Evolutionary conservation across 1,284 basidiomycete genomes (phyloP), one percentile per base, ranked within the genome.

Genomic region (Puccinia hordei): DNA sequence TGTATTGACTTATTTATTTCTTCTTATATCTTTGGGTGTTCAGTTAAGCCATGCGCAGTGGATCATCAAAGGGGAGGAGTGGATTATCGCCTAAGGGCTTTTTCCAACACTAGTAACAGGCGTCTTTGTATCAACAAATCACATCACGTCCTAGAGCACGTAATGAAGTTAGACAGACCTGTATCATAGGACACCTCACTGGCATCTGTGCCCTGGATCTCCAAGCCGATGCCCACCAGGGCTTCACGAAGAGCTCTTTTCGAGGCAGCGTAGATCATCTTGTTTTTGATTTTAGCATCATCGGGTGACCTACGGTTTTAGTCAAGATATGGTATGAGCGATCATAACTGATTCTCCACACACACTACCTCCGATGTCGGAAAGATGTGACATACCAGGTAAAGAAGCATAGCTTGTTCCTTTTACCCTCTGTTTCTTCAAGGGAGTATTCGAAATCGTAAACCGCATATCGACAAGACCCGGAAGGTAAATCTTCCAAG

Each of bases 181-280:
- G 87, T 88, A 75, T 94, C 91, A 85, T 91, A 88, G 63, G 90
- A 88, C 82, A 97, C 89, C 86, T 98, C 95, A 83, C 88, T 88
- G 82, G 84, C 87, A 82, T 95, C 94, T 77, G 93, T 97, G 81
- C 90, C 95, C 87, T 98, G 95, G 83, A 98, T 90, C 86, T 98
- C 94, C 82, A 88, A 81, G 0, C 89, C 88, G 83, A 94, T 89
- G 66, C 93, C 93, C 24, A 89, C 85, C 82, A 97, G 89, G 65
- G 89, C 86, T 82, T 89, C 90, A 85, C 90, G 90, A 81, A 99
- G 87, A 15, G 92, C 93, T 61, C 95, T 93, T 87, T 92, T 93
- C 82, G 96, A 98, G 33, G 94, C 92, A 59, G 96, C 92, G 87
- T 90, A 93, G 84, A 98, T 85, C 95, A 99, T 98, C 92, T 97